Evolutionary conservation across 2,329 filamentous ascomycete genomes (phyloP).

Genomic region (Calonectria hawksworthii): DNA sequence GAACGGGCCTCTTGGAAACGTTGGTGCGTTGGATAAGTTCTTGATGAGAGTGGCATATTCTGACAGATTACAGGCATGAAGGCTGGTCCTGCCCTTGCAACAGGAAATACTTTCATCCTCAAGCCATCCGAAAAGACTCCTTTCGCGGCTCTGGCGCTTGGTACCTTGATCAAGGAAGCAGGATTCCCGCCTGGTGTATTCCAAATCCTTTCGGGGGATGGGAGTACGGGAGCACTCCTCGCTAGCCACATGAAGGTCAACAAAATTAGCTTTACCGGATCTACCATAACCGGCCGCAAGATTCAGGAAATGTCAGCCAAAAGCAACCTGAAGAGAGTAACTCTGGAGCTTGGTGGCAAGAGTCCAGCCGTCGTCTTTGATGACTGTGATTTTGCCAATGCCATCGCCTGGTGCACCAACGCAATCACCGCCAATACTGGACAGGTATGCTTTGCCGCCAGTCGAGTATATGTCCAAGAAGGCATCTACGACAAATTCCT

Average conservation of each 20-base stretch:
- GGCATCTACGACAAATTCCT: slow-evolving; percentile 73
- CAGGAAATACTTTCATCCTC: slow-evolving; percentile 60
- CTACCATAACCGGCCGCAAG: slow-evolving; percentile 75
- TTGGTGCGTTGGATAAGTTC: slow-evolving; percentile 35
- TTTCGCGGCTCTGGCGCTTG: slow-evolving; percentile 48
- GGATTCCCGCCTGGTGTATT: slow-evolving; percentile 61
- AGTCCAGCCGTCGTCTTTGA: slow-evolving; percentile 75
- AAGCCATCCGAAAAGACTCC: slow-evolving; percentile 62
- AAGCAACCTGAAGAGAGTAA: slow-evolving; percentile 76
- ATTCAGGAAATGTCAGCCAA: slow-evolving; percentile 67
- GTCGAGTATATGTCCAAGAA: slow-evolving; percentile 77
- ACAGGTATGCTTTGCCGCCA: slow-evolving; percentile 82
- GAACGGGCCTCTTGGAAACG: slow-evolving; percentile 56
- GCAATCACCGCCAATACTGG: slow-evolving; percentile 78
- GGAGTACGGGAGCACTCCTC: slow-evolving; percentile 30
- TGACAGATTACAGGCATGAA: slow-evolving; percentile 48
- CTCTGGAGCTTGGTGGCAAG: slow-evolving; percentile 81
- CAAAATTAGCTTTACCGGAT: slow-evolving; percentile 81
- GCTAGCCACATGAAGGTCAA: slow-evolving; percentile 33
- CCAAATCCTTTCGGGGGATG: slow-evolving; percentile 50
- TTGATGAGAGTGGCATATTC: background rate
- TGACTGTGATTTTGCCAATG: slow-evolving; percentile 74
- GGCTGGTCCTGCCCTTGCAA: slow-evolving; percentile 57
- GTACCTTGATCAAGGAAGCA: slow-evolving; percentile 53
- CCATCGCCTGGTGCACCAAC: slow-evolving; percentile 57